Conservation (phyloP, 2,329 filamentous ascomycete genomes). For the Fusarium palustre region DNA sequence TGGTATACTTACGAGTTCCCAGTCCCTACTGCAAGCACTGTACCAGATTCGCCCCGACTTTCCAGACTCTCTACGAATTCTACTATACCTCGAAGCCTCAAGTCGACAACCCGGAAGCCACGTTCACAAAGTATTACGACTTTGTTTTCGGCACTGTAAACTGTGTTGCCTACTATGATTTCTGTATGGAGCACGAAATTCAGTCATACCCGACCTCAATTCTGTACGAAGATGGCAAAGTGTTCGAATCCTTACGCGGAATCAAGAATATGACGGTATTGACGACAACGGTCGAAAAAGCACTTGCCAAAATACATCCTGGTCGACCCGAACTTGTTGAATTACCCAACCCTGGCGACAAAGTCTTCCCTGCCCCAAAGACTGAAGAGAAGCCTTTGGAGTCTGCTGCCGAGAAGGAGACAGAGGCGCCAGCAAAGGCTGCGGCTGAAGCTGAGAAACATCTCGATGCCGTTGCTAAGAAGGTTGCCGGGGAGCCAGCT, state of each 20-base stretch:
- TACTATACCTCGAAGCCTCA: constrained; percentile 88
- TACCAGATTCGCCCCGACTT: constrained; percentile 81
- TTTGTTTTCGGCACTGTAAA: constrained; percentile 90
- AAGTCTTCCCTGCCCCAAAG: constrained; percentile 53
- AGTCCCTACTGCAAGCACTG: constrained; percentile 79
- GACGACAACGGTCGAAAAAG: constrained; percentile 78
- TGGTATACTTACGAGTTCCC: constrained; percentile 35
- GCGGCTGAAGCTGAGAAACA: constrained; percentile 36
- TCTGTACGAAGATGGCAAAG: constrained; percentile 82
- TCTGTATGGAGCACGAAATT: constrained; percentile 77
- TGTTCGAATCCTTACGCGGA: constrained; percentile 72
- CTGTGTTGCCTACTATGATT: constrained; percentile 84
- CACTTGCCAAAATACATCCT: constrained; percentile 81
- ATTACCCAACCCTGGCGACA: constrained; percentile 78
- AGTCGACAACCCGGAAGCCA: constrained; percentile 64
- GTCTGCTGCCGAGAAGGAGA: constrained; percentile 32
- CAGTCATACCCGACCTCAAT: constrained; percentile 79
- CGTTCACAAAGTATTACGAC: constrained; percentile 85
- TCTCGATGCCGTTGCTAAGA: constrained; percentile 23
- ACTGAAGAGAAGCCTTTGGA: constrained; percentile 14
- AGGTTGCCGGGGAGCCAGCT: constrained; percentile 33
- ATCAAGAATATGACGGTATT: constrained; percentile 74
- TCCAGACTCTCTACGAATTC: constrained; percentile 94
- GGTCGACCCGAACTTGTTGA: constrained; percentile 76
- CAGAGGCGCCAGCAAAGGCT: constrained; percentile 50